A percentile compares a stretch with the other conserved stretches of the same genome.
These are phyloP conservation scores for Echinochloa phyllopogon DNA, from an alignment of 176 grass and related monocot species.

Conservation along the genomic window DNA sequence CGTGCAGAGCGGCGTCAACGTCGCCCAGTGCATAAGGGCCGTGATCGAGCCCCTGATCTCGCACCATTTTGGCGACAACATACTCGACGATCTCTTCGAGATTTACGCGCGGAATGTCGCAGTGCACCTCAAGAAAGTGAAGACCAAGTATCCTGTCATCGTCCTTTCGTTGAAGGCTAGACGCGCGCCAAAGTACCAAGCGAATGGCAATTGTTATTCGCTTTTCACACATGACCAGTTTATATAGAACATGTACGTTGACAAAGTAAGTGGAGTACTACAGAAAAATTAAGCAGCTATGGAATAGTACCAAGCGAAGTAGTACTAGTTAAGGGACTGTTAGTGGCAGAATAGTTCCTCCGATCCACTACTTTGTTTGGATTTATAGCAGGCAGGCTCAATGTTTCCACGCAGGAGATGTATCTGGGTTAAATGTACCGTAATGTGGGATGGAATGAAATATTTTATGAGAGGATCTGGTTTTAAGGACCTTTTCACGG, in stretches of 20 bases:
- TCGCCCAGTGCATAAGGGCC: conserved; percentile 44
- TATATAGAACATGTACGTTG: not conserved
- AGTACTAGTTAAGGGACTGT: too few species aligned
- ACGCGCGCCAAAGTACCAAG: not conserved
- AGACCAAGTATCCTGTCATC: conserved; percentile 54
- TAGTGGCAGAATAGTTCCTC: too few species aligned
- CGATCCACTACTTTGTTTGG: too few species aligned
- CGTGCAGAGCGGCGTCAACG: conserved; percentile 47
- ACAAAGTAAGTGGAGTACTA: not conserved
- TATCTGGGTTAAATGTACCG: too few species aligned
- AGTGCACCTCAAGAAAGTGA: conserved; percentile 44
- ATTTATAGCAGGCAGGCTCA: too few species aligned
- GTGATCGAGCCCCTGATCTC: conserved; percentile 46
- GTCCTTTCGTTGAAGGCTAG: conserved; percentile 48
- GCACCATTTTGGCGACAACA: conserved; percentile 37
- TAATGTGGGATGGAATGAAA: too few species aligned
- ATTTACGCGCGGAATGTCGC: conserved; percentile 40
- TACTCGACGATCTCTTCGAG: conserved; percentile 62
- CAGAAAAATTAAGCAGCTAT: too few species aligned
- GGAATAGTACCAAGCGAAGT: too few species aligned
- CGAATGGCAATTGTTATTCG: not conserved
- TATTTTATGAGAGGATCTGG: too few species aligned
- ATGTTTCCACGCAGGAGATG: too few species aligned
- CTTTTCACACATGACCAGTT: not conserved
- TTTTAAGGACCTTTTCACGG: too few species aligned